Conservation (phyloP, 495 filamentous ascomycete species). For the Aspergillus carlsbadensis region DNA sequence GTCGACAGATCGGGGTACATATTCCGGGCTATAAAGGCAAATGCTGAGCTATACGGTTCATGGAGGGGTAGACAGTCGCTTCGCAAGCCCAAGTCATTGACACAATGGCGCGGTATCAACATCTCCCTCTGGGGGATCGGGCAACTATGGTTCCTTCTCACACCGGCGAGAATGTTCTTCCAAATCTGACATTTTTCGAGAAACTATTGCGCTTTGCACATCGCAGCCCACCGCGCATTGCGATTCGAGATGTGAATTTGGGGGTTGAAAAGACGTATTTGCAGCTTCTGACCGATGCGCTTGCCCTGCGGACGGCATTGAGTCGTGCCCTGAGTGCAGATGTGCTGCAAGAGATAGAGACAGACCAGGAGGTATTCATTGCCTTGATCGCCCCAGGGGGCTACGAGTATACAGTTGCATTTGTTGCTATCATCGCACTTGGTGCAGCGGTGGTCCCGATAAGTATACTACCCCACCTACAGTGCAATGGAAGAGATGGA, state of each 20-base stretch:
- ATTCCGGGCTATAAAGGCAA: no score
- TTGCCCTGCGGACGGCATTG: conserved; percentile 21
- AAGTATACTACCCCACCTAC: conserved; percentile 15
- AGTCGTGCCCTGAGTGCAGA: conserved; percentile 9
- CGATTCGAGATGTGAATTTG: conserved; percentile 29
- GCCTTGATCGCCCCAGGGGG: conserved; percentile 45
- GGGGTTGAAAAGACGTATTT: conserved; percentile 28
- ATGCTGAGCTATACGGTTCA: no score
- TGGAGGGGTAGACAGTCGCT: no score
- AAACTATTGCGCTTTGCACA: conserved; percentile 29
- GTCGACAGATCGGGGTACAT: no score
- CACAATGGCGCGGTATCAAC: not conserved
- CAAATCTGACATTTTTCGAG: conserved; percentile 39
- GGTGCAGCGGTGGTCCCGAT: conserved; percentile 42
- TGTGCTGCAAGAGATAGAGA: conserved; percentile 23
- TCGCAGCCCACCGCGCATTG: conserved; percentile 18
- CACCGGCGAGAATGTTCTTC: conserved; percentile 28
- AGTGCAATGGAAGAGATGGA: not conserved
- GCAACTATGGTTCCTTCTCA: conserved; percentile 26
- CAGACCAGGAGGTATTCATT: conserved; percentile 44
- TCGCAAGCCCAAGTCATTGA: no score
- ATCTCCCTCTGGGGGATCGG: conserved; percentile 1
- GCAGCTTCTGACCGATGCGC: conserved; percentile 9
- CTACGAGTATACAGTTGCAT: conserved; percentile 48
- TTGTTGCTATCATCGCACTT: conserved; percentile 42